Base-by-base conservation (phyloP, 2,329 filamentous ascomycete genomes). In the Tolypocladium paradoxum region DNA sequence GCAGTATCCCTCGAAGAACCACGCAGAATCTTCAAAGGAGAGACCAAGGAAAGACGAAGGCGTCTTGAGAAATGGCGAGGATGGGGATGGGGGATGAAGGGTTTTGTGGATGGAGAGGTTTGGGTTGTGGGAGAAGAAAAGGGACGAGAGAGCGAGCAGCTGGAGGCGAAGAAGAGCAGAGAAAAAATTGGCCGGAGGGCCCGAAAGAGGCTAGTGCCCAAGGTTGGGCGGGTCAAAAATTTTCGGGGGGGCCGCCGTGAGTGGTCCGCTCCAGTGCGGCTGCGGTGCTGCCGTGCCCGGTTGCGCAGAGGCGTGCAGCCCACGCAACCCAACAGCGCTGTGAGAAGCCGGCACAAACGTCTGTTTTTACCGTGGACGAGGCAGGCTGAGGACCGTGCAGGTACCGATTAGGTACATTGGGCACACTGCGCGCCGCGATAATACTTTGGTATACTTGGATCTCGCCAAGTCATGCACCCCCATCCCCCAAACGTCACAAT, bases 1-100 rank as follows among this genome's bases (percentile, higher is more conserved):
- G 61, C 60, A 63, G 62, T 61, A 59, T 68, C 66, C 70, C 65
- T 70, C 65, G 65, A 71, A 72, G 69, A 72, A 70, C 31, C 65
- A 66, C 63, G 63, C 68, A 68, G 65, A 69, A 70, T 70, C 68
- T 72, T 73, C 70, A 73, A 73, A 73, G 70, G 68, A 74, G 70
- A 67, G 67, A 72, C 68, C 65, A 73, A 70, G 64, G 67, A 70
- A 68, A 68, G 64, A 68, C 62, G 59, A 59, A 56, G 58, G 61
- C 64, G 65, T 64, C 62, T 60, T 56, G 56, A 61, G 61, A 60
- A 58, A 58, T 62, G 48, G 57, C 53, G 60, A 61, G 55, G 64
- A 62, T 62, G 57, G 55, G 52, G 60, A 64, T 58, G 59, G 60
- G 60, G 60, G 60, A 62, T 63, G 62, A 63, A 60, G 61, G 62